Evolutionary conservation across 225 moss, liverwort and hornwort species (phyloP).

Genomic region (Bryoerythrophyllum caledonicum): DNA sequence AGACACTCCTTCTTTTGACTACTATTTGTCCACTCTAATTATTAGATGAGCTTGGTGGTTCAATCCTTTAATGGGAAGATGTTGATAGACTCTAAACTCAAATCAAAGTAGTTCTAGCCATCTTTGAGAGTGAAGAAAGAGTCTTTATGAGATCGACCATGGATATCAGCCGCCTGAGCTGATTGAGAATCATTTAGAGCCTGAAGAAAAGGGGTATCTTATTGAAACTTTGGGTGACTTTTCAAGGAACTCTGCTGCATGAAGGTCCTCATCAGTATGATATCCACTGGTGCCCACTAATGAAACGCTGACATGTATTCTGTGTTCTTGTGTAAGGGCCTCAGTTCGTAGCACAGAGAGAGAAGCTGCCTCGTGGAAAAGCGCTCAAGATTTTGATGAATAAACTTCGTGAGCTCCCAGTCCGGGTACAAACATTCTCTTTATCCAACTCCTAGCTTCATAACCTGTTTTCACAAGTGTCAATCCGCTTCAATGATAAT

Average conservation of each 20-base stretch:
- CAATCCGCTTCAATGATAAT: not conserved
- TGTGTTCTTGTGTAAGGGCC: constrained; percentile 22
- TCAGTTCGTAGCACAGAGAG: constrained; percentile 85
- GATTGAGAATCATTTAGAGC: too few relatives aligned
- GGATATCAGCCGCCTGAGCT: too few relatives aligned
- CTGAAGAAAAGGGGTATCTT: too few relatives aligned
- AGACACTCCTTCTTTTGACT: too few relatives aligned
- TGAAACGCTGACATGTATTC: constrained; percentile 23
- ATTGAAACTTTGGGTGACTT: too few relatives aligned
- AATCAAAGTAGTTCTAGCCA: too few relatives aligned
- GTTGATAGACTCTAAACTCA: too few relatives aligned
- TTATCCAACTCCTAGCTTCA: not conserved
- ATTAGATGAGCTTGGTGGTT: too few relatives aligned
- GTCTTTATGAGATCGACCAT: too few relatives aligned
- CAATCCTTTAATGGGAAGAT: too few relatives aligned
- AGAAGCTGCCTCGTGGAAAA: constrained; percentile 87
- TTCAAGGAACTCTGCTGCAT: not conserved
- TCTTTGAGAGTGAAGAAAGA: too few relatives aligned
- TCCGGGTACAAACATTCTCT: constrained; percentile 44
- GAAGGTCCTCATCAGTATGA: not conserved
- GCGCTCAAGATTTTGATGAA: constrained; percentile 59
- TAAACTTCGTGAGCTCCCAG: constrained; percentile 47
- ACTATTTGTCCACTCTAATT: too few relatives aligned
- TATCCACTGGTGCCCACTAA: not conserved
- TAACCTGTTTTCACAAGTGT: not conserved